Evolutionary conservation across 805 yeast genomes (phyloP).

Genomic region (Cyberlindnera japonica): DNA sequence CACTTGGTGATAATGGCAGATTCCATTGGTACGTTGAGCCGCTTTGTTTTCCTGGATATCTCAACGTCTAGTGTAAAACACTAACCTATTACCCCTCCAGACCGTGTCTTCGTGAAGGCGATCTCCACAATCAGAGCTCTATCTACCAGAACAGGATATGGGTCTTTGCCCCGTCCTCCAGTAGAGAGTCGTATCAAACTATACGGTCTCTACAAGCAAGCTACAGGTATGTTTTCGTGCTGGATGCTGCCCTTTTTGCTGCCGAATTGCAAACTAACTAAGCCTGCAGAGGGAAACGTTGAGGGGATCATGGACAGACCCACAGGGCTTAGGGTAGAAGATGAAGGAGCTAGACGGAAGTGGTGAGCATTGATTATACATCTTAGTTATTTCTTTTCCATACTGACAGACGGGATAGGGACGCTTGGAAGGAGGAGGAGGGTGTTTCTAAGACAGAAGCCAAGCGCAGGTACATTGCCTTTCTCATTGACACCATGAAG

Average conservation of each 20-base stretch:
- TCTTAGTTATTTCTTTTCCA: background rate
- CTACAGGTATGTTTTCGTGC: constrained; percentile 39
- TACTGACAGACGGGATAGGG: constrained; percentile 27
- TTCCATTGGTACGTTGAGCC: constrained; percentile 39
- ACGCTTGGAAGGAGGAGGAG: constrained; percentile 76
- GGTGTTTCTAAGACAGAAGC: constrained; percentile 71
- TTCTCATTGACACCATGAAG: constrained; percentile 68
- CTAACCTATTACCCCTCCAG: constrained; percentile 30
- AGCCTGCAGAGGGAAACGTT: constrained; percentile 58
- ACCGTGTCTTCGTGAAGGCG: constrained; percentile 79
- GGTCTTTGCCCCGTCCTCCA: constrained; percentile 73
- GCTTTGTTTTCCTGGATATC: too few species aligned
- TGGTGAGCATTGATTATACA: constrained; percentile 24
- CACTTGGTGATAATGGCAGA: too few species aligned
- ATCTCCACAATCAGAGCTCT: constrained; percentile 73
- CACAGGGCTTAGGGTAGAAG: constrained; percentile 53
- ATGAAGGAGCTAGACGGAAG: constrained; percentile 64
- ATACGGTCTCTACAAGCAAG: constrained; percentile 84
- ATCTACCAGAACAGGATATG: constrained; percentile 59
- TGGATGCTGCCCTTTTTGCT: background rate
- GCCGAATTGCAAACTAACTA: background rate
- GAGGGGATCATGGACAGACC: constrained; percentile 66
- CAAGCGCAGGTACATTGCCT: constrained; percentile 63
- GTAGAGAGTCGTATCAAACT: constrained; percentile 61
- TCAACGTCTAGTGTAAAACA: background rate